These are phyloP conservation scores for Fragilaria crotonensis DNA, from an alignment of 108 stramenopile species.

Conservation along the genomic window DNA sequence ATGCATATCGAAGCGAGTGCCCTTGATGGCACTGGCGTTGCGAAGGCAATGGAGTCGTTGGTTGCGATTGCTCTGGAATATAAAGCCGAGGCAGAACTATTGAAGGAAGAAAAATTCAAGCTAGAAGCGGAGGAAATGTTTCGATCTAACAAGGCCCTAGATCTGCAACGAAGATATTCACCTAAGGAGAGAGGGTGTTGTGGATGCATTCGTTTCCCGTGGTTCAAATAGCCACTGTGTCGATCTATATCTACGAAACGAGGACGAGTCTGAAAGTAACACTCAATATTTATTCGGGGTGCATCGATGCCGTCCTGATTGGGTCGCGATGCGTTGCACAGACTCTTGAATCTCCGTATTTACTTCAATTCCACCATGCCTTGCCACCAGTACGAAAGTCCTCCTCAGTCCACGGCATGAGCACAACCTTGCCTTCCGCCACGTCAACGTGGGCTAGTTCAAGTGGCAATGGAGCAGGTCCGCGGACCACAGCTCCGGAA, in stretches of 20 bases:
- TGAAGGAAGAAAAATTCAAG: not conserved
- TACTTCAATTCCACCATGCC: slow-evolving; percentile 97
- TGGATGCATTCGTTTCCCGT: not conserved
- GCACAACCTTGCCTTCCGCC: slow-evolving; percentile 82
- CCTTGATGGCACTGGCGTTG: slow-evolving; percentile 58
- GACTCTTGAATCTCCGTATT: no score
- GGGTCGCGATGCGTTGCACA: no score
- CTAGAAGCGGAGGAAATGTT: not conserved
- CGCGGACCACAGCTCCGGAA: slow-evolving; percentile 92
- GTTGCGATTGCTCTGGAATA: slow-evolving; percentile 38
- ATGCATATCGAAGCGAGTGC: slow-evolving; percentile 64
- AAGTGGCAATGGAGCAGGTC: slow-evolving; percentile 94
- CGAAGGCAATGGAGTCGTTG: slow-evolving; percentile 45
- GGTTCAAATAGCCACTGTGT: not conserved
- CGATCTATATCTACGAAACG: no score
- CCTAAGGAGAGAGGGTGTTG: not conserved
- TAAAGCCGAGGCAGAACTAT: slow-evolving; percentile 3
- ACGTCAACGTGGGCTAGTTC: slow-evolving; percentile 89
- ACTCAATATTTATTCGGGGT: no score
- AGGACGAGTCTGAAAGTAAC: no score
- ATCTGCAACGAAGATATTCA: slow-evolving; percentile 33
- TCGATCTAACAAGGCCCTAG: slow-evolving; percentile 19
- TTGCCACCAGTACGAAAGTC: slow-evolving; percentile 95
- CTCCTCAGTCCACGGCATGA: slow-evolving; percentile 91
- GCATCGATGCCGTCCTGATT: no score